Conservation (phyloP, 2,329 filamentous ascomycete genomes). For the Penicillium palitans region DNA sequence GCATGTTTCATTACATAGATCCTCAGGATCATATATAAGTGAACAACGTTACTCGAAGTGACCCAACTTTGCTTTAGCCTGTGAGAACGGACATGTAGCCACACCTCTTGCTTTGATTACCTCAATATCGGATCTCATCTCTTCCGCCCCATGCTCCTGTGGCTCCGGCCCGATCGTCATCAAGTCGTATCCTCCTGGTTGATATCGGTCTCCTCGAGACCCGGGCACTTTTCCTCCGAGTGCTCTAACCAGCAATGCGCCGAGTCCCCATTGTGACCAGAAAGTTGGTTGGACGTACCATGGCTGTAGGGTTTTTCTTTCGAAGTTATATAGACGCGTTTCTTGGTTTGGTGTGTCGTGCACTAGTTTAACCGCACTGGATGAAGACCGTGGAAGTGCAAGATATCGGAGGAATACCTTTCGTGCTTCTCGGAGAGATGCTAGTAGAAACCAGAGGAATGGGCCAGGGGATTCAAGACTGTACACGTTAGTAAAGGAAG, state of each 20-base stretch:
- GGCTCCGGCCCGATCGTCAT: slow-evolving; percentile 22
- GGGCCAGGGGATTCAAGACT: slow-evolving; percentile 10
- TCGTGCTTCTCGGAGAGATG: background rate
- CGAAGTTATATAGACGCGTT: slow-evolving; percentile 15
- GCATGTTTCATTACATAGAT: too few species aligned
- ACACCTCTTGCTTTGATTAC: slow-evolving; percentile 15
- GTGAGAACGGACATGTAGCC: slow-evolving; percentile 20
- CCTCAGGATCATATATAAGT: too few species aligned
- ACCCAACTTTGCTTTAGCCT: slow-evolving; percentile 11
- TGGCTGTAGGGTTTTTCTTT: slow-evolving; percentile 21
- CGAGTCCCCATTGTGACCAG: slow-evolving; percentile 21
- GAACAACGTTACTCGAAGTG: slow-evolving; percentile 30
- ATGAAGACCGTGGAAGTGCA: slow-evolving; percentile 7
- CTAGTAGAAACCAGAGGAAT: slow-evolving; percentile 1
- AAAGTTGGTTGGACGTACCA: slow-evolving; percentile 31
- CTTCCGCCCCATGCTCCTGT: slow-evolving; percentile 17
- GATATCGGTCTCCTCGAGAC: slow-evolving; percentile 12
- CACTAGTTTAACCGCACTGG: slow-evolving; percentile 1
- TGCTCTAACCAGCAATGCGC: slow-evolving; percentile 19
- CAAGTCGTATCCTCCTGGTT: slow-evolving; percentile 21
- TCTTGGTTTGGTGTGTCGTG: slow-evolving; percentile 10
- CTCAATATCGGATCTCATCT: slow-evolving; percentile 19
- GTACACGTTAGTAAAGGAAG: background rate
- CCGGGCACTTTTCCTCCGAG: slow-evolving; percentile 25
- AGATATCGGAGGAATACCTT: slow-evolving; percentile 10